Evolutionary conservation across 2,329 filamentous ascomycete genomes (phyloP).

Genomic region (Cercospora sojina): DNA sequence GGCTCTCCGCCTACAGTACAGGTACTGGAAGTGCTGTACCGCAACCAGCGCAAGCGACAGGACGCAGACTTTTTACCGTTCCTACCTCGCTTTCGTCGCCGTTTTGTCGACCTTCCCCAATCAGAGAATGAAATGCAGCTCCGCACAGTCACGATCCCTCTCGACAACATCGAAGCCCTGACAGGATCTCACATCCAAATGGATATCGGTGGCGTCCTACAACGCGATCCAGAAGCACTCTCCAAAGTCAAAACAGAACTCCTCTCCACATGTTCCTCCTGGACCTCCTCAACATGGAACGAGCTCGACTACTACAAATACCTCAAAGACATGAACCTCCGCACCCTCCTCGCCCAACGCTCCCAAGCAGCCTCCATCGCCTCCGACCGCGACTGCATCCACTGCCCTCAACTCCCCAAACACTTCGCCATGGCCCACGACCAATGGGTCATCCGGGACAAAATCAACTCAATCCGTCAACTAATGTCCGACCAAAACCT

Average conservation of each 20-base stretch:
- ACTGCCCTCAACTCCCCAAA: conserved; percentile 78
- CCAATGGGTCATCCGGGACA: conserved; percentile 93
- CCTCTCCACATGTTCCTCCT: conserved; percentile 66
- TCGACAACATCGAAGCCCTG: conserved; percentile 80
- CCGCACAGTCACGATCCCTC: conserved; percentile 66
- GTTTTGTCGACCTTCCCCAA: conserved; percentile 67
- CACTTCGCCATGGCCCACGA: conserved; percentile 97
- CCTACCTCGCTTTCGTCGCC: conserved; percentile 65
- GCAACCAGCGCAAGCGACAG: conserved; percentile 66
- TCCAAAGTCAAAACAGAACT: conserved; percentile 68
- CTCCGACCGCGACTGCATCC: conserved; percentile 63
- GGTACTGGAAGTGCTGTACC: conserved; percentile 70
- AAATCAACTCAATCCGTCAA: conserved; percentile 81
- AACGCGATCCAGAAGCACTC: conserved; percentile 48
- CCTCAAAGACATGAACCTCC: conserved; percentile 77
- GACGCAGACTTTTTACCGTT: conserved; percentile 87
- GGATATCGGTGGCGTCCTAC: conserved; percentile 42
- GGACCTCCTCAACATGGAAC: conserved; percentile 73
- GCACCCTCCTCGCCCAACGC: conserved; percentile 75
- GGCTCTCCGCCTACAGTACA: conserved; percentile 69
- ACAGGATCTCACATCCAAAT: conserved; percentile 61
- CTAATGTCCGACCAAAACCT: conserved; percentile 95
- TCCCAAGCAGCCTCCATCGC: conserved; percentile 61
- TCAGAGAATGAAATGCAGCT: conserved; percentile 65
- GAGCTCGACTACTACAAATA: conserved; percentile 74